Percentiles rank a stretch among this genome's conserved stretches.
Conservation (phyloP, 2,329 filamentous ascomycete species). For the Blastomyces silverae region DNA sequence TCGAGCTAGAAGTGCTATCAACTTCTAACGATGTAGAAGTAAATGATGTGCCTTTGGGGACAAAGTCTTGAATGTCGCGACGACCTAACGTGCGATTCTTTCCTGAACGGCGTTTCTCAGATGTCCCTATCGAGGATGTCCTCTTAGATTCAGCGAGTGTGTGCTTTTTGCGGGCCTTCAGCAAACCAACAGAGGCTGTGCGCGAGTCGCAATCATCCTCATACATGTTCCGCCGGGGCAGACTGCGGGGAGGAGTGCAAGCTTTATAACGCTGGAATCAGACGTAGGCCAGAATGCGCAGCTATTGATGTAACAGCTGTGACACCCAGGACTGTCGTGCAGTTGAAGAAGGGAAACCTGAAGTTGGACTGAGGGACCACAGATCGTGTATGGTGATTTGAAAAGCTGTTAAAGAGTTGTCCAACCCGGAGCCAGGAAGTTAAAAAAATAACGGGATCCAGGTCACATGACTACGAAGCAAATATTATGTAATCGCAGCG, state of each 20-base stretch:
- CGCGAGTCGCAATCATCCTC: conserved; percentile 41
- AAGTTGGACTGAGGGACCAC: background rate
- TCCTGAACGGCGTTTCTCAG: conserved; percentile 28
- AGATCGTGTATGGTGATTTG: background rate
- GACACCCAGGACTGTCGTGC: background rate
- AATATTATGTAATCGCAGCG: background rate
- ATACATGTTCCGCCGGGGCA: background rate
- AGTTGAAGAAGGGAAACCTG: background rate
- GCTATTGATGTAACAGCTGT: background rate
- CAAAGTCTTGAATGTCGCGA: conserved; percentile 32
- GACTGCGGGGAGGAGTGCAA: background rate
- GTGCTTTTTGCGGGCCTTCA: conserved; percentile 28
- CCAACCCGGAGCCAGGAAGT: background rate
- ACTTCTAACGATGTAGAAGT: conserved; percentile 31
- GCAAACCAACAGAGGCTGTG: conserved; percentile 40
- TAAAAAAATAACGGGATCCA: background rate
- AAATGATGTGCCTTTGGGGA: conserved; percentile 35
- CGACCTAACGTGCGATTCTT: conserved; percentile 24
- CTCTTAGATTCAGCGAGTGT: conserved; percentile 24
- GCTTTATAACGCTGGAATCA: background rate
- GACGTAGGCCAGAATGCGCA: background rate
- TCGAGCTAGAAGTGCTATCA: conserved; percentile 31
- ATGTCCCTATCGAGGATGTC: conserved; percentile 22
- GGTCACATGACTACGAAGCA: conserved; percentile 5
- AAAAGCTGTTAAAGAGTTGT: background rate